A percentile compares a stretch with the other conserved stretches of the same genome.
phyloP scores from a whole-genome alignment of 2,329 filamentous ascomycete species.

The Fusarium pilosicola region DNA sequence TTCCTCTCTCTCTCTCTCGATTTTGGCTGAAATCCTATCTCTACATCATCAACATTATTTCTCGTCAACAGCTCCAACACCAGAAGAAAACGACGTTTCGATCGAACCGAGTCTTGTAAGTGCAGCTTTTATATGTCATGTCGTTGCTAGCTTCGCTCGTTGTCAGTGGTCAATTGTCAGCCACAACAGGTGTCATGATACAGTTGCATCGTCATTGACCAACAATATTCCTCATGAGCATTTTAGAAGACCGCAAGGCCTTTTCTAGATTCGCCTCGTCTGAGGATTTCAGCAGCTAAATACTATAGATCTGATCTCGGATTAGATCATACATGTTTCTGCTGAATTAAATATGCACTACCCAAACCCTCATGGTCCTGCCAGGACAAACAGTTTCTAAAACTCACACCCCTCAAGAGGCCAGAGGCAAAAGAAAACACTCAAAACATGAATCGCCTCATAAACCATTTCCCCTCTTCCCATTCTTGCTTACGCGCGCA shows the following conservation, averaged over 20 bases:
- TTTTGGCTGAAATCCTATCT: slow-evolving; percentile 29
- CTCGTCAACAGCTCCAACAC: slow-evolving; percentile 12
- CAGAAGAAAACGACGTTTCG: slow-evolving; percentile 12
- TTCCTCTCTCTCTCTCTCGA: slow-evolving; percentile 29
- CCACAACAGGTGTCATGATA: slow-evolving; percentile 31
- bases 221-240: slow-evolving; percentile 17
- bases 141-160: slow-evolving; percentile 14
- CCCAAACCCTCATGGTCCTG: not conserved
- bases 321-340: not conserved
- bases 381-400: not conserved
- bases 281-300: not conserved
- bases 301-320: not conserved
- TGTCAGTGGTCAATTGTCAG: slow-evolving; percentile 23
- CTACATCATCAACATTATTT: slow-evolving; percentile 19
- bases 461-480: slow-evolving; percentile 21
- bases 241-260: not conserved
- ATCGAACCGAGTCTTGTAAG: slow-evolving; percentile 24
- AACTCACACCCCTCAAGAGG: slow-evolving; percentile 6
- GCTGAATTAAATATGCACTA: not conserved
- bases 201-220: slow-evolving; percentile 32
- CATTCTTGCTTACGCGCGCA: slow-evolving; percentile 13
- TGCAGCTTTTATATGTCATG: slow-evolving; percentile 15
- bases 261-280: not conserved
- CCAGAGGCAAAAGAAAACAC: slow-evolving; percentile 4
- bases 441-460: slow-evolving; percentile 26